These are phyloP conservation scores for Penicillium macrosclerotiorum DNA, from an alignment of 495 filamentous ascomycete species.

Conservation along the genomic window DNA sequence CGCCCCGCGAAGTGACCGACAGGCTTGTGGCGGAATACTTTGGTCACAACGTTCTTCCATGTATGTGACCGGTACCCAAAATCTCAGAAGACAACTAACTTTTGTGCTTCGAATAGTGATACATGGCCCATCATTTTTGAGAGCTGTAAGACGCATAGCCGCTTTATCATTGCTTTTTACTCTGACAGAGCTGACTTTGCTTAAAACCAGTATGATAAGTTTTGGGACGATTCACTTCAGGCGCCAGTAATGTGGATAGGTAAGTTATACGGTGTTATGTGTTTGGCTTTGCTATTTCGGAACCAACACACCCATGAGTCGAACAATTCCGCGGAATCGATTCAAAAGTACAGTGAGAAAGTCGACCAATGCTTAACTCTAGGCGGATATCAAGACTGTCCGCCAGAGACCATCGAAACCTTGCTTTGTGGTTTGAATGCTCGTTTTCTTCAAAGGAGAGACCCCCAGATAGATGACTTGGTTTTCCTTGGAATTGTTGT, in stretches of 20 bases:
- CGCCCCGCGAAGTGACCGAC: constrained; percentile 8
- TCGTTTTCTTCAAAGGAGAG: constrained; percentile 31
- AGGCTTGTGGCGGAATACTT: constrained; percentile 16
- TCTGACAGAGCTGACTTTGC: not conserved
- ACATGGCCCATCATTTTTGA: constrained; percentile 18
- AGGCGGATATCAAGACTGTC: constrained; percentile 41
- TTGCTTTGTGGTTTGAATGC: constrained; percentile 32
- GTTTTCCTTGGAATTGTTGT: constrained; percentile 35
- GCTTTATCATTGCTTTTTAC: not conserved
- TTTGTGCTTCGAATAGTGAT: constrained; percentile 8
- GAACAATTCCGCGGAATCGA: not conserved
- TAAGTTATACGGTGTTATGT: constrained; percentile 29
- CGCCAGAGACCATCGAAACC: constrained; percentile 39
- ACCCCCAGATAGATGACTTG: constrained; percentile 37
- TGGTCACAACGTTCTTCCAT: constrained; percentile 1
- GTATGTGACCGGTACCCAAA: not conserved
- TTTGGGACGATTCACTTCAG: constrained; percentile 22
- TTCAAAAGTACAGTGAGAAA: constrained; percentile 26
- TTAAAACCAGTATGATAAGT: constrained; percentile 26
- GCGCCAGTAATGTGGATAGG: constrained; percentile 32
- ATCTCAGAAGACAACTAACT: not conserved
- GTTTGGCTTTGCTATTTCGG: constrained; percentile 16
- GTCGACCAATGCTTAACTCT: constrained; percentile 35
- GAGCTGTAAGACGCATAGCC: constrained; percentile 9
- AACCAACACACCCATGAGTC: constrained; percentile 1